Conservation (phyloP, 1,139 yeast genomes). For the Geotrichum reessii region DNA sequence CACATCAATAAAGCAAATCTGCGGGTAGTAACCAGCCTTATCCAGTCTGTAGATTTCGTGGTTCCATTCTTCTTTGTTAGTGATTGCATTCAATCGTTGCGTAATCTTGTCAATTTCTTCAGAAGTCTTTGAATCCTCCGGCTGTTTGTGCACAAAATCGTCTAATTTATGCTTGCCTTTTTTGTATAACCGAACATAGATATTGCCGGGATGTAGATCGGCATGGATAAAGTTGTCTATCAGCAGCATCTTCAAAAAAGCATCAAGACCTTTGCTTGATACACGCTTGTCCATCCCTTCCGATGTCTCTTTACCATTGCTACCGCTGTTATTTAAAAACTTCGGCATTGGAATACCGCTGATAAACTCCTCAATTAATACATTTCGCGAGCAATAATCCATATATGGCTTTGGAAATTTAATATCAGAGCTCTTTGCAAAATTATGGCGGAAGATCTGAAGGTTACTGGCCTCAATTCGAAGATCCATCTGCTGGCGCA, state of each 20-base stretch:
- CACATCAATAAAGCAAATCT: constrained; percentile 84
- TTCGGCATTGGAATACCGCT: constrained; percentile 77
- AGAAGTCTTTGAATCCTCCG: constrained; percentile 22
- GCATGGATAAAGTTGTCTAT: constrained; percentile 93
- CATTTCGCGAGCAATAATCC: constrained; percentile 60
- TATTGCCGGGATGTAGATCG: constrained; percentile 94
- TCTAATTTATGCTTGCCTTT: constrained; percentile 16
- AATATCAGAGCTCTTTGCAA: constrained; percentile 50
- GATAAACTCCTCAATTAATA: constrained; percentile 80
- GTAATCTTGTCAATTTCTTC: constrained; percentile 26
- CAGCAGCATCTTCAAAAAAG: constrained; percentile 86
- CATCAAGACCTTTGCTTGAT: constrained; percentile 83
- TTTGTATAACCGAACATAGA: constrained; percentile 70
- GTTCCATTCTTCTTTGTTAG: constrained; percentile 46
- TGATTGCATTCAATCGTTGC: constrained; percentile 34
- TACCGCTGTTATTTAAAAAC: constrained; percentile 47
- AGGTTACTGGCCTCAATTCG: constrained; percentile 84
- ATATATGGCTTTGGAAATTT: constrained; percentile 77
- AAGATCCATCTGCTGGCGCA: constrained; percentile 83
- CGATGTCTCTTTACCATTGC: constrained; percentile 36
- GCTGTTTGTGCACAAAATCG: constrained; percentile 17
- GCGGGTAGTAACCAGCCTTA: constrained; percentile 69
- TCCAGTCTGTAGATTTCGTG: constrained; percentile 46
- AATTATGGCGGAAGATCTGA: constrained; percentile 59
- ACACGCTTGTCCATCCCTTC: constrained; percentile 58